These are phyloP conservation scores for Trichosporon sp. DNA, from an alignment of 1,284 basidiomycete species.

Conservation along the genomic window DNA sequence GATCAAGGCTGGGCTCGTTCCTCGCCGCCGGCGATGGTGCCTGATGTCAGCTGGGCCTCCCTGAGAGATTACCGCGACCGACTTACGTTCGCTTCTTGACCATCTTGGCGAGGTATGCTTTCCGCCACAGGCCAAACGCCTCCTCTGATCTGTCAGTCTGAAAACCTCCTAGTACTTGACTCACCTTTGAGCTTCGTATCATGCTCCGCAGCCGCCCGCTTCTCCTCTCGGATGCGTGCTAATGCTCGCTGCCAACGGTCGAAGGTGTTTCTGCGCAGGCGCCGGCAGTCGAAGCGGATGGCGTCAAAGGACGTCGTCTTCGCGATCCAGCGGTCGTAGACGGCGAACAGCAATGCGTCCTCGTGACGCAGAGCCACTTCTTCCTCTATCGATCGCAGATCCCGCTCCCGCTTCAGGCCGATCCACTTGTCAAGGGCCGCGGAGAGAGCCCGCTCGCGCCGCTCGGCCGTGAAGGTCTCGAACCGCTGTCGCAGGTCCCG, in stretches of 20 bases:
- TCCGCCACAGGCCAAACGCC: constrained; percentile 31
- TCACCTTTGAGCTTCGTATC: constrained; percentile 26
- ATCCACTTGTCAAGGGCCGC: constrained; percentile 31
- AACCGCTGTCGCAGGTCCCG: constrained; percentile 15
- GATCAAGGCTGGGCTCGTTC: neutral
- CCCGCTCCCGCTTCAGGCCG: constrained; percentile 25
- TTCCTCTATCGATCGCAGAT: constrained; percentile 25
- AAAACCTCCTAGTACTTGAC: neutral
- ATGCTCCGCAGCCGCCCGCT: constrained; percentile 11
- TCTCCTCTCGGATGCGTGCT: constrained; percentile 5
- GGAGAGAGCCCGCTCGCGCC: constrained; percentile 19
- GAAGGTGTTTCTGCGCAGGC: constrained; percentile 9
- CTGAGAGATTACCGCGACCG: neutral
- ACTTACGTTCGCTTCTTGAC: constrained; percentile 25
- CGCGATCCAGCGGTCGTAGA: constrained; percentile 40
- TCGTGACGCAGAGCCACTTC: constrained; percentile 35
- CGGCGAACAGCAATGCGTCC: constrained; percentile 37
- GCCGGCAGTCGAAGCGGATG: constrained; percentile 16
- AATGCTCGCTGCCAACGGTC: constrained; percentile 16
- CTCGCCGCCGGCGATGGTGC: neutral
- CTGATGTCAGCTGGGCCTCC: neutral
- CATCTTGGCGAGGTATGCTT: constrained; percentile 21
- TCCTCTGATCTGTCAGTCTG: constrained; percentile 25
- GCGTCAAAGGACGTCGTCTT: constrained; percentile 24
- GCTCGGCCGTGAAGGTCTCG: constrained; percentile 19